Percentiles rank a stretch among this genome's conserved stretches.
Evolutionary conservation across 1,284 basidiomycete species (phyloP).

Genomic region (Puccinia polysora): DNA sequence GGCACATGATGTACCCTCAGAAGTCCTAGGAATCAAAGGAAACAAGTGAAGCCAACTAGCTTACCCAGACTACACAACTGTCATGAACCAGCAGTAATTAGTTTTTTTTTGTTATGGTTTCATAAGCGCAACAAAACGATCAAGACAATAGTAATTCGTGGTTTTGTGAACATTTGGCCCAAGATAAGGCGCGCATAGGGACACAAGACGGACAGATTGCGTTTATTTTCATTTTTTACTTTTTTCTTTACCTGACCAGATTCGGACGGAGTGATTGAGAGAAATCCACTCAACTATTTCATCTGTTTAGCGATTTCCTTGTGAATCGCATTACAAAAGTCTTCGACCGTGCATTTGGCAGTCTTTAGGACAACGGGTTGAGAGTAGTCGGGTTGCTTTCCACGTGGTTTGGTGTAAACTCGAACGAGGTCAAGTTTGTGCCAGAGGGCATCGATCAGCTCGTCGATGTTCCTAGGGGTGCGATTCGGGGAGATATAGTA

Average conservation of each 20-base stretch:
- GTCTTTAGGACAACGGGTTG: constrained; percentile 64
- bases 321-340: constrained; percentile 76
- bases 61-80: constrained; percentile 47
- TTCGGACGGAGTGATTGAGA: no score
- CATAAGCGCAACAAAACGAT: no score
- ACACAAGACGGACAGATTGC: not conserved
- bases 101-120: no score
- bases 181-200: not conserved
- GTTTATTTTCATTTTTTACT: no score
- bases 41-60: not conserved
- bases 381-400: constrained; percentile 80
- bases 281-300: constrained; percentile 59
- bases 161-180: no score
- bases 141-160: not conserved
- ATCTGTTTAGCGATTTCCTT: constrained; percentile 89
- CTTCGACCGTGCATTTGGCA: constrained; percentile 65
- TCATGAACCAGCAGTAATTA: no score
- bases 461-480: constrained; percentile 71
- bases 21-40: not conserved
- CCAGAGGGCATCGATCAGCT: constrained; percentile 67
- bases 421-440: constrained; percentile 75
- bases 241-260: no score
- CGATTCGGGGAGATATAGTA: no score
- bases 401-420: constrained; percentile 85
- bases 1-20: no score